Conservation (phyloP, 257 asterid species). For the Scutellaria barbata region DNA sequence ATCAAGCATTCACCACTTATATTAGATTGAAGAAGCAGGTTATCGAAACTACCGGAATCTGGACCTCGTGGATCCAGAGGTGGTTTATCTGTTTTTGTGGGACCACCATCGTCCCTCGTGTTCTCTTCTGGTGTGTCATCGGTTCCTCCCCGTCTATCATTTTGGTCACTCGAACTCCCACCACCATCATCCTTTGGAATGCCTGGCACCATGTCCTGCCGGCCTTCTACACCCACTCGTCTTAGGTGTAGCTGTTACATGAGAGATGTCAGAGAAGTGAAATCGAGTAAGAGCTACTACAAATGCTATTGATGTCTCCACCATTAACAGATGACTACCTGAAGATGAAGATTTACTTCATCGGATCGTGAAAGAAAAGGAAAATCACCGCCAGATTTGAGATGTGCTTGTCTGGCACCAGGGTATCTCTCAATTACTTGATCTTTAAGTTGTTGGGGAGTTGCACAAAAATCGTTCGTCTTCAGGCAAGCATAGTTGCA, state of each 20-base stretch:
- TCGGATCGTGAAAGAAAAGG: slow-evolving; percentile 96
- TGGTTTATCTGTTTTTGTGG: slow-evolving; percentile 46
- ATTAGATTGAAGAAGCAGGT: slow-evolving; percentile 40
- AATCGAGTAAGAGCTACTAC: not conserved
- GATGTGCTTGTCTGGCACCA: slow-evolving; percentile 87
- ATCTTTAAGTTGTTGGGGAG: slow-evolving; percentile 84
- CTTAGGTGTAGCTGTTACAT: slow-evolving; percentile 79
- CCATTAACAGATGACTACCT: slow-evolving; percentile 53
- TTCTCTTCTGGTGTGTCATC: slow-evolving; percentile 57
- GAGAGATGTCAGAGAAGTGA: not conserved
- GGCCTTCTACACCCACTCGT: slow-evolving; percentile 86
- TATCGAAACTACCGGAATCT: slow-evolving; percentile 51
- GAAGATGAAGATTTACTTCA: slow-evolving; percentile 98
- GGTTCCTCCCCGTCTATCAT: slow-evolving; percentile 41
- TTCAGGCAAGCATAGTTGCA: slow-evolving; percentile 44
- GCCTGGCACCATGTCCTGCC: slow-evolving; percentile 56
- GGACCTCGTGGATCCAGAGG: slow-evolving; percentile 61
- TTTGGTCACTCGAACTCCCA: slow-evolving; percentile 74
- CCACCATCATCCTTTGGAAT: slow-evolving; percentile 54
- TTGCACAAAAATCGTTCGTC: slow-evolving; percentile 93
- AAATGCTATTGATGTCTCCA: slow-evolving; percentile 9
- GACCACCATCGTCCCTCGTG: slow-evolving; percentile 39
- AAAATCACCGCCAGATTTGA: slow-evolving; percentile 92
- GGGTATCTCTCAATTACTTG: slow-evolving; percentile 88
- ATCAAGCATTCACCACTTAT: slow-evolving; percentile 24